A percentile compares a stretch with the other conserved stretches of the same genome.
phyloP scores from a whole-genome alignment of 345 rosid species.

The Lepidium sativum region DNA sequence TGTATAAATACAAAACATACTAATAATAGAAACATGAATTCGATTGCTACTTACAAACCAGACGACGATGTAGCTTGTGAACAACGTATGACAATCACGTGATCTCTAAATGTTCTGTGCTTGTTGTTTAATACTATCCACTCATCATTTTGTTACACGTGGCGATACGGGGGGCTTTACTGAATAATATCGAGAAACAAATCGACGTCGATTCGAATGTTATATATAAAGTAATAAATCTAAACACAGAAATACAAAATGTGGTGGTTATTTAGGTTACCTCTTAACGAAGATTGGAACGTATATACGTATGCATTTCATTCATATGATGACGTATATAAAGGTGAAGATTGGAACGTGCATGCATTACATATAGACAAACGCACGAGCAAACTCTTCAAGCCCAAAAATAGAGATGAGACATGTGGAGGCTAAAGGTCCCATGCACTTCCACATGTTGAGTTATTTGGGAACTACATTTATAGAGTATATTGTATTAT shows the following conservation, averaged over 20 bases:
- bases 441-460: not conserved
- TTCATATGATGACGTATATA: not conserved
- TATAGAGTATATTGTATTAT: too few species aligned
- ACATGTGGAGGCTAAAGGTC: not conserved
- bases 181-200: not conserved
- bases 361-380: not conserved
- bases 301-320: not conserved
- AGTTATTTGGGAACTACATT: too few species aligned
- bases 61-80: not conserved
- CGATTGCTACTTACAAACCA: not conserved
- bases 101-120: not conserved
- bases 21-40: not conserved
- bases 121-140: not conserved
- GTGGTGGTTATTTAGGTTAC: not conserved
- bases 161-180: not conserved
- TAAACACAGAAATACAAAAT: not conserved
- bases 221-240: not conserved
- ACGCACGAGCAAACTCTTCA: not conserved
- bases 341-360: not conserved
- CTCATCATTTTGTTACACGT: not conserved
- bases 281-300: not conserved
- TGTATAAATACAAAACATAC: conserved; percentile 3
- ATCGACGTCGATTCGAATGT: not conserved
- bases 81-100: not conserved
- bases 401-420: not conserved